A percentile compares a stretch with the other conserved stretches of the same genome.
These are phyloP conservation scores for Nitzschia sp. DNA, from an alignment of 108 stramenopile genomes.

Conservation along the genomic window DNA sequence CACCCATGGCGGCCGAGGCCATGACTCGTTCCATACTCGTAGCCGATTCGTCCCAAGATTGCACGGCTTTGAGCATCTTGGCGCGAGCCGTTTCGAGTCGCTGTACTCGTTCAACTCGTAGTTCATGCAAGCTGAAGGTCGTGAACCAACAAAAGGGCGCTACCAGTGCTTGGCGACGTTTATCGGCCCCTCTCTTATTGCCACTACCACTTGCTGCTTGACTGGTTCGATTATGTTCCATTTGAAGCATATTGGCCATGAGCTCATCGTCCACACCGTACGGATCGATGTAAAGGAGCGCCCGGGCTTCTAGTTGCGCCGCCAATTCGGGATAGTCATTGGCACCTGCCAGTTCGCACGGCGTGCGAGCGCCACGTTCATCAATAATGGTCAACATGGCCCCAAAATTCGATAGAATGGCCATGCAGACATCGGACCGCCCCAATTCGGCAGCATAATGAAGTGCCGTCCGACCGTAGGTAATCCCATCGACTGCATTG, in stretches of 20 bases:
- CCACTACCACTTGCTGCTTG: neutral
- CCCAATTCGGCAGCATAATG: slow-evolving; percentile 62
- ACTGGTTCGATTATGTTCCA: slow-evolving; percentile 1
- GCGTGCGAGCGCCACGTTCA: slow-evolving; percentile 36
- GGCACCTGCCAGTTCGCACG: slow-evolving; percentile 45
- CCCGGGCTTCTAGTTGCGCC: slow-evolving; percentile 51
- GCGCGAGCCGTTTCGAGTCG: slow-evolving; percentile 11
- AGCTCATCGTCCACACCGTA: slow-evolving; percentile 57
- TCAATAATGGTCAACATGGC: slow-evolving; percentile 58
- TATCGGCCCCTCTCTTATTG: neutral
- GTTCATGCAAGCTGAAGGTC: slow-evolving; percentile 26
- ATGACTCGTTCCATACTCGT: neutral
- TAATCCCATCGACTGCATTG: slow-evolving; percentile 58
- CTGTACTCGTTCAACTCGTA: slow-evolving; percentile 9
- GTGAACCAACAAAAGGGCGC: slow-evolving; percentile 48
- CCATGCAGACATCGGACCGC: slow-evolving; percentile 42
- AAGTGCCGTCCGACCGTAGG: slow-evolving; percentile 41
- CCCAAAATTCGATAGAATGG: slow-evolving; percentile 42
- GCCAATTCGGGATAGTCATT: slow-evolving; percentile 37
- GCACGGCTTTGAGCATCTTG: slow-evolving; percentile 7
- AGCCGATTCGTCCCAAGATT: neutral
- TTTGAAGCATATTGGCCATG: slow-evolving; percentile 18
- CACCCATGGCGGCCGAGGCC: neutral
- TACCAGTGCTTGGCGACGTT: slow-evolving; percentile 9
- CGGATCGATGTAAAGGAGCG: slow-evolving; percentile 48